These are phyloP conservation scores for Mycena maculata DNA, from an alignment of 768 basidiomycete species.

Conservation along the genomic window DNA sequence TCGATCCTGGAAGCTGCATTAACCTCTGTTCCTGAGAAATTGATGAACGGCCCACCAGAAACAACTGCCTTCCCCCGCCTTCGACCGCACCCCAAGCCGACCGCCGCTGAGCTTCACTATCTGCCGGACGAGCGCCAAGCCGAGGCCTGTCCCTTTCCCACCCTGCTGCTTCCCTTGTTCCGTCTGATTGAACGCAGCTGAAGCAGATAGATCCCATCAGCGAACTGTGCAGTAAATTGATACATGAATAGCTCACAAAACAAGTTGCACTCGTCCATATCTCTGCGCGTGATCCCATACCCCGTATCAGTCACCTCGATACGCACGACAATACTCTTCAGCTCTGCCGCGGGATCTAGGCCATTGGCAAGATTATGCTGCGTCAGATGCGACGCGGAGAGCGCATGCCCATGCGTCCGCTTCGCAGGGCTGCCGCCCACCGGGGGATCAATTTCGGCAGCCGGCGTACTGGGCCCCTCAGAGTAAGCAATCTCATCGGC, in stretches of 20 bases:
- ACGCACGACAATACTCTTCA: constrained; percentile 81
- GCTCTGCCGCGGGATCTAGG: constrained; percentile 48
- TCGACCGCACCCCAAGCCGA: constrained; percentile 74
- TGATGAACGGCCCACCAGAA: constrained; percentile 43
- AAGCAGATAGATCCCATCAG: constrained; percentile 18
- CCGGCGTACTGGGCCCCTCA: constrained; percentile 18
- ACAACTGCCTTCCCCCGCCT: constrained; percentile 66
- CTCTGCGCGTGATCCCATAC: constrained; percentile 56
- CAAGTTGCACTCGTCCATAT: constrained; percentile 77
- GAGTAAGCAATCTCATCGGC: constrained; percentile 20
- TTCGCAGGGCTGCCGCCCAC: constrained; percentile 2
- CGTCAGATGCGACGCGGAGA: constrained; percentile 55
- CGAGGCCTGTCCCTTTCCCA: constrained; percentile 79
- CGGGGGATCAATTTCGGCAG: not conserved
- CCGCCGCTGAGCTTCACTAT: constrained; percentile 83
- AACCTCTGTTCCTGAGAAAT: not conserved
- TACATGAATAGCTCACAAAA: constrained; percentile 65
- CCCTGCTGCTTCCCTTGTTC: constrained; percentile 81
- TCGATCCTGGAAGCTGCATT: constrained; percentile 57
- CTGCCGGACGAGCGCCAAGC: constrained; percentile 80
- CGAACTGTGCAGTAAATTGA: not conserved
- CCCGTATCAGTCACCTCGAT: constrained; percentile 87
- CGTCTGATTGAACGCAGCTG: constrained; percentile 83
- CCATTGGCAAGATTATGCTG: constrained; percentile 61
- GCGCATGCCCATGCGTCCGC: constrained; percentile 44